A percentile compares a stretch with the other conserved stretches of the same genome.
Evolutionary conservation across 2,329 filamentous ascomycete species (phyloP).

Genomic region (Penicillium sp.): DNA sequence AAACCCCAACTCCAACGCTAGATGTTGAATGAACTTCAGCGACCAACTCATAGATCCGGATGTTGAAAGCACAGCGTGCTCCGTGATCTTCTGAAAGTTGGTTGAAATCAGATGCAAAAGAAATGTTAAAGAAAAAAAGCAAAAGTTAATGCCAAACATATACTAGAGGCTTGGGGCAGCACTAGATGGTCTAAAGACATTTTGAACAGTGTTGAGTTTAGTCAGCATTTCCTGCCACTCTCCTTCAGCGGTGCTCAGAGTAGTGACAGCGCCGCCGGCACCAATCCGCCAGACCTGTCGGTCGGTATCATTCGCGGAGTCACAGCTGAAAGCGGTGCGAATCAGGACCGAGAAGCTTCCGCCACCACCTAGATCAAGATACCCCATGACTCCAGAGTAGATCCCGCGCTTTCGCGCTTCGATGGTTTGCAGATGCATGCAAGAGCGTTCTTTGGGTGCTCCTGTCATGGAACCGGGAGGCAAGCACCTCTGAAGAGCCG

Average conservation of each 20-base stretch:
- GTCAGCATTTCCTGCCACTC: constrained; percentile 92
- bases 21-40: constrained; percentile 36
- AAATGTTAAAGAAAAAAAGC: neutral
- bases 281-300: constrained; percentile 73
- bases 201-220: constrained; percentile 61
- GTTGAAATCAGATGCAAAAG: constrained; percentile 4
- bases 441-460: constrained; percentile 90
- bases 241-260: constrained; percentile 75
- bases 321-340: constrained; percentile 68
- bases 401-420: constrained; percentile 70
- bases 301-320: constrained; percentile 22
- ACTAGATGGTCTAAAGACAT: constrained; percentile 43
- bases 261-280: constrained; percentile 88
- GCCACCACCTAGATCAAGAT: constrained; percentile 80
- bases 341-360: constrained; percentile 94
- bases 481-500: constrained; percentile 75
- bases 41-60: constrained; percentile 22
- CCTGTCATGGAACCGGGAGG: constrained; percentile 97
- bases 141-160: neutral
- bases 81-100: constrained; percentile 14
- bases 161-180: neutral
- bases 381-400: constrained; percentile 88
- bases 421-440: constrained; percentile 74
- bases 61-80: constrained; percentile 32
- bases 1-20: constrained; percentile 27